phyloP scores from a whole-genome alignment of 257 asterid genomes.

The Solanum tarapatanum region DNA sequence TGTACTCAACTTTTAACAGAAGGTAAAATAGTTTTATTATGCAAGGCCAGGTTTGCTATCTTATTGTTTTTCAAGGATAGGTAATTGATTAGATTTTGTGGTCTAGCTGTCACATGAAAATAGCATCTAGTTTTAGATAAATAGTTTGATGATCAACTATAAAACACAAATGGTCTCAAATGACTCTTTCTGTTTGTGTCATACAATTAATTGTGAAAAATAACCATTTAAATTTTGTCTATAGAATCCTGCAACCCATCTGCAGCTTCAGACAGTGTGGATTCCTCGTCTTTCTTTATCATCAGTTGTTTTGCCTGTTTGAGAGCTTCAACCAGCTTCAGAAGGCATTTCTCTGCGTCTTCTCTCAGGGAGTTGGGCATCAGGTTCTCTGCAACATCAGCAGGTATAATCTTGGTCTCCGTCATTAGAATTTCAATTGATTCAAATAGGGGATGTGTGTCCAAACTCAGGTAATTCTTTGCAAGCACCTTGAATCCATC shows the following conservation, averaged over 20 bases:
- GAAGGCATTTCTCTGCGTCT: constrained; percentile 6
- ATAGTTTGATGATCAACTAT: not conserved
- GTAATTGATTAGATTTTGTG: not conserved
- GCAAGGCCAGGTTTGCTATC: not conserved
- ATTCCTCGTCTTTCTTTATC: not conserved
- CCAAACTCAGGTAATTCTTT: constrained; percentile 4
- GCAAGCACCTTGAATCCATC: constrained; percentile 21
- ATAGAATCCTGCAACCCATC: not conserved
- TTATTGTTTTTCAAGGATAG: not conserved
- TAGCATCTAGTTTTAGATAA: not conserved
- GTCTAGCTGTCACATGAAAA: not conserved
- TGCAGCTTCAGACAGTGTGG: not conserved
- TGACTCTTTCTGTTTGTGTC: not conserved
- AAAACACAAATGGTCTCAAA: not conserved
- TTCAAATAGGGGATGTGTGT: constrained; percentile 2
- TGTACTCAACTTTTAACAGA: not conserved
- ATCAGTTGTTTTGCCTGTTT: not conserved
- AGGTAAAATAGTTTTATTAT: not conserved
- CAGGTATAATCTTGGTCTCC: constrained; percentile 11
- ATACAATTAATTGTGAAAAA: not conserved
- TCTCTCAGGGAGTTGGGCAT: constrained; percentile 11
- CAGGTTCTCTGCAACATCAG: constrained; percentile 14
- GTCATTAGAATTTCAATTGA: not conserved
- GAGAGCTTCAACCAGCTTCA: constrained; percentile 1
- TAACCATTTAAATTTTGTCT: not conserved